Base-by-base conservation (phyloP, 805 yeast genomes). In the Ogataea degrootiae region DNA sequence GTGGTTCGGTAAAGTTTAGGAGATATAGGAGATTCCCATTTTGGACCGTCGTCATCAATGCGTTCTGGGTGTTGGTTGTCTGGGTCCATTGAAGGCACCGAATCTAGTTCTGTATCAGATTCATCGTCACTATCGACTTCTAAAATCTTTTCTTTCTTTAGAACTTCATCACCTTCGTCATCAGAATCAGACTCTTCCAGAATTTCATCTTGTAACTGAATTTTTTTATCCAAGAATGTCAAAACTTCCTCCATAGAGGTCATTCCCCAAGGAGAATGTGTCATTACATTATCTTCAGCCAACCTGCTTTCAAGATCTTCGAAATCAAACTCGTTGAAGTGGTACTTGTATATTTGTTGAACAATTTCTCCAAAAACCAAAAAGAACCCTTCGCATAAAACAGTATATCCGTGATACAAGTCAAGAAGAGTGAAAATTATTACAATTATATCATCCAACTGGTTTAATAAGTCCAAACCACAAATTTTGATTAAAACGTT, bases 401-500 rank as follows among this genome's bases (percentile, higher is more conserved):
- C 70, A 2, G 82, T 69, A 62, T 92, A 92, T 0, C 92, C 95
- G 66, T 91, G 96, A 59, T 85, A 92, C 45, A 82, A 72, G 66
- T 92, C 98, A 43, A 92, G 71, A 34, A 91, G 68, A 17, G 83
- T 79, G 62, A 92, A 89, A 52, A 89, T 75, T 3, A 90, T 80
- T 11, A 50, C 45, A 17, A 92, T 69, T 1, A 92, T 73, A 62
- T 92, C 98, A 43, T 73, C 78, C 44, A 92, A 72, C 49, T 81
- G 87, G 33, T 75, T 72, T 14, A 89, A 68, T 22, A 89, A 69
- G 31, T 76, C 70, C 9, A 76, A 69, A 0, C 97, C 97, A 0
- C 91, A 83, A 23, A 90, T 71, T 53, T 75, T 79, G 29, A 88
- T 73, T 41, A 92, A 67, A 4, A 88, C 83, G 41, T 85, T 73